Evolutionary conservation across 2,329 filamentous ascomycete species (phyloP).

Genomic region (Cucurbitaria berberidis): DNA sequence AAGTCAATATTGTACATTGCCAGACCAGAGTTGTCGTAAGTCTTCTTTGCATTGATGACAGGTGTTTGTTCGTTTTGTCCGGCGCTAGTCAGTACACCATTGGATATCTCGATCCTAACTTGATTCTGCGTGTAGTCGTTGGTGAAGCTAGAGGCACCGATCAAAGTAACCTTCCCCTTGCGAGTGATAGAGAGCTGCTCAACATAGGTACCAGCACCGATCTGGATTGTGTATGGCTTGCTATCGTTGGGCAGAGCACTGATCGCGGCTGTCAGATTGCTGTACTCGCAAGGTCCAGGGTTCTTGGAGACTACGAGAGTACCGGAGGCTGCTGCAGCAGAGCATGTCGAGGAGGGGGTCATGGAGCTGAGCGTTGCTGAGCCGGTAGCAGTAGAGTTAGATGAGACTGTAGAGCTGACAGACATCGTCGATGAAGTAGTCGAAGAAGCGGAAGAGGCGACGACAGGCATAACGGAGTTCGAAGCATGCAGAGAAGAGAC

Average conservation of each 20-base stretch:
- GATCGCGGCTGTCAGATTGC: slow-evolving; percentile 53
- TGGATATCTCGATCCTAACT: slow-evolving; percentile 48
- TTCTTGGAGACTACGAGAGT: slow-evolving; percentile 42
- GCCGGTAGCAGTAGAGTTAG: slow-evolving; percentile 3
- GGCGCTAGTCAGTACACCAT: slow-evolving; percentile 50
- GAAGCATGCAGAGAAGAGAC: slow-evolving; percentile 42
- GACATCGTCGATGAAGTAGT: slow-evolving; percentile 10
- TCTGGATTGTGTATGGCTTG: slow-evolving; percentile 50
- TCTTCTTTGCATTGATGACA: slow-evolving; percentile 55
- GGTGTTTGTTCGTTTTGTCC: slow-evolving; percentile 54
- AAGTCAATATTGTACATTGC: slow-evolving; percentile 50
- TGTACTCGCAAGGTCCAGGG: slow-evolving; percentile 47
- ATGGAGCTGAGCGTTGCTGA: slow-evolving; percentile 6
- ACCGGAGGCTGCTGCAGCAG: slow-evolving; percentile 43
- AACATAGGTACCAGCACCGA: slow-evolving; percentile 51
- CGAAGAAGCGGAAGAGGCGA: slow-evolving; percentile 12
- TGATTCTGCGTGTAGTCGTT: slow-evolving; percentile 48
- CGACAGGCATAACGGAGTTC: slow-evolving; percentile 30
- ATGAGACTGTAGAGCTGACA: slow-evolving; percentile 6
- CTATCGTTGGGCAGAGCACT: slow-evolving; percentile 53
- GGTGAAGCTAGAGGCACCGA: slow-evolving; percentile 40
- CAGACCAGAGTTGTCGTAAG: slow-evolving; percentile 21
- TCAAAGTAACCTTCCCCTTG: slow-evolving; percentile 52
- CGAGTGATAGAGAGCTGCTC: slow-evolving; percentile 53
- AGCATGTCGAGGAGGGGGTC: slow-evolving; percentile 17